A percentile compares a stretch with the other conserved stretches of the same genome.
Evolutionary conservation across 225 moss, liverwort and hornwort species (phyloP).

Genomic region (Physcomitrium patens): DNA sequence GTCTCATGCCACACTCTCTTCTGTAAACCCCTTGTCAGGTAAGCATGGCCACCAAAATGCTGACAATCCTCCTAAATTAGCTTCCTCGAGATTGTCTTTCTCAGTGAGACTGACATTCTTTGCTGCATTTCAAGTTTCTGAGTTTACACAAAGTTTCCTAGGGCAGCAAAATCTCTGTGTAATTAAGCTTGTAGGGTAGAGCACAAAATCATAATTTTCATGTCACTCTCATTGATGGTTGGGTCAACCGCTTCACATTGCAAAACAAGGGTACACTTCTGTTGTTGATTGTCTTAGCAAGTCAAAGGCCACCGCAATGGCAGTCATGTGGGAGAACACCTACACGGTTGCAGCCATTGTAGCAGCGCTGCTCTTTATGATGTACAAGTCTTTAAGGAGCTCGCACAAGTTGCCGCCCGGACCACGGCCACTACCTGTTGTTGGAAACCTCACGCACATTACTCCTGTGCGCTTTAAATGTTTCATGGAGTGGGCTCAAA

Average conservation of each 20-base stretch:
- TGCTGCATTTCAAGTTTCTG: background rate
- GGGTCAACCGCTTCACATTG: too few relatives aligned
- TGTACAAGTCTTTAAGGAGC: slow-evolving; percentile 49
- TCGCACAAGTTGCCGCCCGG: slow-evolving; percentile 71
- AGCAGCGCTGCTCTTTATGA: slow-evolving; percentile 31
- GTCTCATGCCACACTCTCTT: too few relatives aligned
- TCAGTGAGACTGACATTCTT: background rate
- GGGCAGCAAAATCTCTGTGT: background rate
- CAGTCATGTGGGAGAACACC: slow-evolving; percentile 22
- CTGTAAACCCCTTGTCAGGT: too few relatives aligned
- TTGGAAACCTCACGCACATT: slow-evolving; percentile 81
- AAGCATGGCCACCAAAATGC: too few relatives aligned
- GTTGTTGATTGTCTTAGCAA: background rate
- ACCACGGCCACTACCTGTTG: slow-evolving; percentile 76
- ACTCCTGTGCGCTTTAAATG: slow-evolving; percentile 79
- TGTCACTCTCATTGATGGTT: background rate
- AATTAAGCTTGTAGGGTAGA: background rate
- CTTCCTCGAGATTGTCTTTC: too few relatives aligned
- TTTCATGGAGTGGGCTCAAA: slow-evolving; percentile 85
- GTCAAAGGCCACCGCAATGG: slow-evolving; percentile 24
- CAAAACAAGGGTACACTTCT: background rate
- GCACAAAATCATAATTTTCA: background rate
- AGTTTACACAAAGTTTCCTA: background rate
- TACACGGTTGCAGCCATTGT: slow-evolving; percentile 36
- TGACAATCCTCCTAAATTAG: too few relatives aligned